phyloP scores from a whole-genome alignment of 2,329 filamentous ascomycete species.

The Cryphonectria japonica region DNA sequence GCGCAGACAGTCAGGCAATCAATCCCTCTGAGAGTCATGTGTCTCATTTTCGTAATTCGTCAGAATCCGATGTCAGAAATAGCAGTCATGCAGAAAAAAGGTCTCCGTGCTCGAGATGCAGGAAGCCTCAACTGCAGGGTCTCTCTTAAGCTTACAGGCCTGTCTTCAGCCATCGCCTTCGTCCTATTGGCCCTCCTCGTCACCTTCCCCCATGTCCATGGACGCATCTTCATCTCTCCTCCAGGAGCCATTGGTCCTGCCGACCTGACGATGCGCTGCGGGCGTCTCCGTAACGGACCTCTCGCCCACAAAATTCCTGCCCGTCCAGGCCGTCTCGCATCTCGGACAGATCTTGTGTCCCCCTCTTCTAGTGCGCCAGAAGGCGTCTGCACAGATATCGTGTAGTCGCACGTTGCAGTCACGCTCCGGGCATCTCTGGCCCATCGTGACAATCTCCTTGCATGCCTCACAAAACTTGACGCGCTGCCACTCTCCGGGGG shows the following conservation, averaged over 20 bases:
- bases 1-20: background rate
- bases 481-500: slow-evolving; percentile 65
- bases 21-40: no score
- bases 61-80: background rate
- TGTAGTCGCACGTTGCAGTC: slow-evolving; percentile 75
- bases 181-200: slow-evolving; percentile 35
- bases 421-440: slow-evolving; percentile 72
- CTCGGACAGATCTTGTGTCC: slow-evolving; percentile 64
- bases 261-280: slow-evolving; percentile 50
- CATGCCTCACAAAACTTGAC: slow-evolving; percentile 91
- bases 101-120: background rate
- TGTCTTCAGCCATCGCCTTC: slow-evolving; percentile 23
- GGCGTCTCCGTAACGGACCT: slow-evolving; percentile 59
- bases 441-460: slow-evolving; percentile 84
- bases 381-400: slow-evolving; percentile 73
- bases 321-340: slow-evolving; percentile 57
- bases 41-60: background rate
- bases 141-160: background rate
- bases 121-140: background rate
- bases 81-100: background rate
- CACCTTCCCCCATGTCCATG: slow-evolving; percentile 38
- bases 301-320: slow-evolving; percentile 57
- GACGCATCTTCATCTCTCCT: slow-evolving; percentile 42
- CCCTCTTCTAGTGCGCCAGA: slow-evolving; percentile 66
- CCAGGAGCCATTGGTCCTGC: slow-evolving; percentile 38